Evolutionary conservation across 2,329 filamentous ascomycete genomes (phyloP), one percentile per base, ranked within the genome.

Genomic region (Dryadomyces quercus-mongolicae): DNA sequence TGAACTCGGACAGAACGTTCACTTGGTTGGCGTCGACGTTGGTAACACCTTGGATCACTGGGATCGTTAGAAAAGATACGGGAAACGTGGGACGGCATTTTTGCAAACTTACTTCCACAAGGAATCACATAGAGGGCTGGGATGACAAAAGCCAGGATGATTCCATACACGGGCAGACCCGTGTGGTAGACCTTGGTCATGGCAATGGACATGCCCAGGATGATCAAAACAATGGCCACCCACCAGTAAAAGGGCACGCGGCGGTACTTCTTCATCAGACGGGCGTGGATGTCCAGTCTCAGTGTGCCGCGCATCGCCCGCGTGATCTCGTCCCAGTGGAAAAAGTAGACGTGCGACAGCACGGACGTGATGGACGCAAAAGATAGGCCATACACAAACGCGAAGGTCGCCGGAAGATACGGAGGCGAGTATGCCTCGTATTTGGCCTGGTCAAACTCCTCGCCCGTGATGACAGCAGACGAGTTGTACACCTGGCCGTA

Each of bases 291-390:
- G 46, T 58, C 57, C 18, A 64, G 62, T 48, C 62, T 62, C 20
- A 60, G 59, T n/a, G 63, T 58, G 2, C 64, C 64, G 16, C 59
- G 59, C 7, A 66, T 15, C 1, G 62, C 63, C 16, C 63, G 60
- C 34, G 60, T 60, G n/a, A 67, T 59, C 46, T 66, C 63, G 6
- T 61, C 56, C 83, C 83, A 86, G 63, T 87, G 85, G 62, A 91
- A 77, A 68, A 88, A 86, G 68, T 84, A 78, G 50, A 66, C 61
- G 48, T 67, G 65, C 9, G 64, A 62, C 18, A 66, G 54, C 20
- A 67, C 65, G n/a, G 50, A 51, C 8, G 73, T 70, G 25, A 78
- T 70, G 13, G 73, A 72, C 5, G 76, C 76, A 54, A 80, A 79
- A 1, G 72, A 72, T 2, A 78, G 67, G 2, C 76, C 75, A 56